A percentile compares a stretch with the other conserved stretches of the same genome.
These are phyloP conservation scores for Colletotrichum horii DNA, from an alignment of 2,329 filamentous ascomycete species.

Conservation along the genomic window DNA sequence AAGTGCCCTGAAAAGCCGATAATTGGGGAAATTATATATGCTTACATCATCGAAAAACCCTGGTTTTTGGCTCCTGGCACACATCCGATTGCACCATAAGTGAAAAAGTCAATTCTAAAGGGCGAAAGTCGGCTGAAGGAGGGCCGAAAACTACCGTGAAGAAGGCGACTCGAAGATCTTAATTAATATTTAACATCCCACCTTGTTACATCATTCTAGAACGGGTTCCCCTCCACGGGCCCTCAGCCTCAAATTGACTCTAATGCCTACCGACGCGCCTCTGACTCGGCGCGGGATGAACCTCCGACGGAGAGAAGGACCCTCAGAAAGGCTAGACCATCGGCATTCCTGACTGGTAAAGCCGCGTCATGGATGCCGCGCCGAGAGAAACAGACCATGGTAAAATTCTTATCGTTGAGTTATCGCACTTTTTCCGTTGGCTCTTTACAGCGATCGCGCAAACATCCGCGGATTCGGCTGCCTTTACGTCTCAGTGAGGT, in stretches of 20 bases:
- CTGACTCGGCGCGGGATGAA: slow-evolving; percentile 4
- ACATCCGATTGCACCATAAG: no score
- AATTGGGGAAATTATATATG: no score
- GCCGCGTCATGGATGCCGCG: neutral
- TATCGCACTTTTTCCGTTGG: neutral
- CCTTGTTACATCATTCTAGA: slow-evolving; percentile 3
- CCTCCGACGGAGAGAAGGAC: neutral
- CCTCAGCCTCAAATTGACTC: neutral
- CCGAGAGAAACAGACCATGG: neutral
- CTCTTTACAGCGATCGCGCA: neutral
- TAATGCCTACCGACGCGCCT: neutral
- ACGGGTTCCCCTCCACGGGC: neutral
- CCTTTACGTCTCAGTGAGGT: neutral
- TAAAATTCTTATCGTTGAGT: neutral
- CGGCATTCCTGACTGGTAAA: neutral
- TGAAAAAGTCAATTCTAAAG: neutral
- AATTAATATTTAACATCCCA: neutral
- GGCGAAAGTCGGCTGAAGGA: neutral
- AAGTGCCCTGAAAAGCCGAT: no score
- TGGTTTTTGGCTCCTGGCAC: no score
- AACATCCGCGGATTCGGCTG: neutral
- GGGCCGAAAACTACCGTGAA: neutral
- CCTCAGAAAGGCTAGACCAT: neutral
- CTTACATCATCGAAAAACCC: no score
- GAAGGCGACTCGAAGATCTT: neutral